Evolutionary conservation across 495 filamentous ascomycete species (phyloP).

Genomic region (Penicillium taxi): DNA sequence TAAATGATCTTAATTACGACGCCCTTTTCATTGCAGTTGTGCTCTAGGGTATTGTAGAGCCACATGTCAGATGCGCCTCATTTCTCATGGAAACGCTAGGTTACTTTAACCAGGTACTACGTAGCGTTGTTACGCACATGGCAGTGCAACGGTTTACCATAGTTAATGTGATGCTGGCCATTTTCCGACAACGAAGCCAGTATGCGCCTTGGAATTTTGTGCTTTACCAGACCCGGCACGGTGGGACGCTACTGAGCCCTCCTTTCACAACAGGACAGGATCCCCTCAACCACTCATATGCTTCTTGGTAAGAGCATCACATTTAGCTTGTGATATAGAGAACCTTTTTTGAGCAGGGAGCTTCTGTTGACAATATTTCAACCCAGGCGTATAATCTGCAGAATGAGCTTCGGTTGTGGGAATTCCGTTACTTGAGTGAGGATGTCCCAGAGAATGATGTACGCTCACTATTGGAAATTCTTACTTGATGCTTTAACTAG

Average conservation of each 20-base stretch:
- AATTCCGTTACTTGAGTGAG: constrained; percentile 2
- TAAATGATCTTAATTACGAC: constrained; percentile 10
- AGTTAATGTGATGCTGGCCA: constrained; percentile 25
- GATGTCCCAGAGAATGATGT: not conserved
- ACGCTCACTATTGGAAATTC: constrained; percentile 17
- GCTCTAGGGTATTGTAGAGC: constrained; percentile 21
- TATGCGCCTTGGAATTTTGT: constrained; percentile 18
- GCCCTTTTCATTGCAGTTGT: constrained; percentile 20
- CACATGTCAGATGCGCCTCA: constrained; percentile 21
- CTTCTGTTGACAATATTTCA: constrained; percentile 4
- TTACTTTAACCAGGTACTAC: constrained; percentile 13
- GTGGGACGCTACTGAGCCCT: constrained; percentile 22
- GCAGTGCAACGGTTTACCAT: constrained; percentile 21
- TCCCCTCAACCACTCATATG: constrained; percentile 26
- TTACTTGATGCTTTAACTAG: constrained; percentile 26
- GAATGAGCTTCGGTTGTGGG: constrained; percentile 20
- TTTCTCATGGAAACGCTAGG: constrained; percentile 20
- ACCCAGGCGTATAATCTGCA: constrained; percentile 11
- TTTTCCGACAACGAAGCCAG: constrained; percentile 21
- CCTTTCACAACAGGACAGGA: constrained; percentile 25
- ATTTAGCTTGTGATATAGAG: constrained; percentile 21
- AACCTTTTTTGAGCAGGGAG: constrained; percentile 3
- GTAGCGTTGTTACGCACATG: constrained; percentile 12
- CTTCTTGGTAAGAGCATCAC: constrained; percentile 16
- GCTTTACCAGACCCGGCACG: constrained; percentile 10